Percentiles rank a stretch among this genome's conserved stretches.
phyloP scores from a whole-genome alignment of 2,329 filamentous ascomycete genomes.

The Ambrosiella cleistominuta region DNA sequence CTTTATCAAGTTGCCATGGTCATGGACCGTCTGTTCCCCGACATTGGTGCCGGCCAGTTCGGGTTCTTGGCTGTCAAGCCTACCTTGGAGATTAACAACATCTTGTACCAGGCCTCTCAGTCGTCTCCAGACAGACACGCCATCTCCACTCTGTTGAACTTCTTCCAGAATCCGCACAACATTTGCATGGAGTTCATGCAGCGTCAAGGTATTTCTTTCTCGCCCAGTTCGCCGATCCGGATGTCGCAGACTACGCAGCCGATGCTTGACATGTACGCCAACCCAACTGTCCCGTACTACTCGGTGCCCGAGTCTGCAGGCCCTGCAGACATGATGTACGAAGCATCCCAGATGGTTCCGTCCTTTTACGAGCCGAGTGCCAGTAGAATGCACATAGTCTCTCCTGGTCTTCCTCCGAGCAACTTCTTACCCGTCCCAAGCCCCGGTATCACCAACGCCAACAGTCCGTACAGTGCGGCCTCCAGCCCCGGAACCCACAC shows the following conservation, averaged over 20 bases:
- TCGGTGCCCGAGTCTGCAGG: slow-evolving; percentile 5
- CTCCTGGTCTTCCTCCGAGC: slow-evolving; percentile 4
- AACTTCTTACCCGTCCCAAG: slow-evolving; percentile 6
- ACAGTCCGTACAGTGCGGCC: slow-evolving; percentile 9
- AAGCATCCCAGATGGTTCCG: background rate
- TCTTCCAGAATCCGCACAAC: slow-evolving; percentile 6
- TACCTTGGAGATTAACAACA: slow-evolving; percentile 69
- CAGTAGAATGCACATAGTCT: slow-evolving; percentile 4
- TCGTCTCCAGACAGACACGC: background rate
- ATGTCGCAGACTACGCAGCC: background rate
- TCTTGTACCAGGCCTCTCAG: slow-evolving; percentile 32
- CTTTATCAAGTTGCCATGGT: slow-evolving; percentile 80
- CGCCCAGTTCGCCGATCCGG: background rate
- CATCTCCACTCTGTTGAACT: background rate
- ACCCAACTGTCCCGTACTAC: slow-evolving; percentile 8
- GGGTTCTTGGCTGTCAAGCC: slow-evolving; percentile 62
- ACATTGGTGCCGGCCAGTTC: slow-evolving; percentile 78
- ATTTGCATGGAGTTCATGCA: slow-evolving; percentile 7
- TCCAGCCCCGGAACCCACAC: slow-evolving; percentile 8
- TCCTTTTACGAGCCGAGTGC: slow-evolving; percentile 3
- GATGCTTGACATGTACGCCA: slow-evolving; percentile 5
- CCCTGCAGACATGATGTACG: slow-evolving; percentile 6
- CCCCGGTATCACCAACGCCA: slow-evolving; percentile 5
- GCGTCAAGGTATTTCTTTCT: slow-evolving; percentile 3
- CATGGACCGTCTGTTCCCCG: slow-evolving; percentile 79